Base-by-base conservation (phyloP, 176 grass and related monocot genomes). In the Aegilops longissima region DNA sequence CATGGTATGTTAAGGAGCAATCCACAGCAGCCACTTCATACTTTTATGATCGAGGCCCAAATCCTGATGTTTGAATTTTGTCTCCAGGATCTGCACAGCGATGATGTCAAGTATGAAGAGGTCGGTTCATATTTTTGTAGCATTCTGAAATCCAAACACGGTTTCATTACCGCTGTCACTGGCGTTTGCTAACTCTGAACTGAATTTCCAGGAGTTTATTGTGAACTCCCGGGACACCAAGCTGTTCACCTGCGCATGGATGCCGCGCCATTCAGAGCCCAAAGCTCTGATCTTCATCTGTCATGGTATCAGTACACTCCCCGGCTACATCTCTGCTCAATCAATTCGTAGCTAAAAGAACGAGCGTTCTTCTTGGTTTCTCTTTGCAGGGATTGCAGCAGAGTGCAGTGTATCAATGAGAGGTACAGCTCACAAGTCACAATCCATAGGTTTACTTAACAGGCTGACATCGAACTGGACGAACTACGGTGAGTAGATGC, bases 331-430 rank as follows among this genome's bases (percentile, higher is more conserved):
- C 33, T 69, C 18, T 38, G 36, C 47, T 62, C 49, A 81, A 17
- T n/a, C 29, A 9, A 61, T 68, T 81, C 18, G 17, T 1, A 45
- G 47, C 72, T 14, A 66, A 51, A 42, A 27, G 18, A 27, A 4
- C 33, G 51, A 35, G 12, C 39, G 7, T 31, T 44, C 1, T 44
- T 38, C 7, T 34, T 86, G 35, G 3, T 64, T 77, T 36, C 4
- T 27, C 44, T 42, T 82, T 76, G 56, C 77, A 90, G 91, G 87
- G 67, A 73, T 86, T 71, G 84, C 77, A 39, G 81, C 86, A 83
- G 95, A 92, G 80, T 97, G 95, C 86, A 91, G 95, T 82, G 49
- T 94, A 56, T 92, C 92, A 6, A 88, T 94, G 86, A 80, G 72
- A 89, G 94, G 90, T 95, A 34, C 25, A 25, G 25, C 25, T 25